These are phyloP conservation scores for Phascolomyces articulosus DNA, from an alignment of 371 early-diverging fungal genomes.

Conservation along the genomic window DNA sequence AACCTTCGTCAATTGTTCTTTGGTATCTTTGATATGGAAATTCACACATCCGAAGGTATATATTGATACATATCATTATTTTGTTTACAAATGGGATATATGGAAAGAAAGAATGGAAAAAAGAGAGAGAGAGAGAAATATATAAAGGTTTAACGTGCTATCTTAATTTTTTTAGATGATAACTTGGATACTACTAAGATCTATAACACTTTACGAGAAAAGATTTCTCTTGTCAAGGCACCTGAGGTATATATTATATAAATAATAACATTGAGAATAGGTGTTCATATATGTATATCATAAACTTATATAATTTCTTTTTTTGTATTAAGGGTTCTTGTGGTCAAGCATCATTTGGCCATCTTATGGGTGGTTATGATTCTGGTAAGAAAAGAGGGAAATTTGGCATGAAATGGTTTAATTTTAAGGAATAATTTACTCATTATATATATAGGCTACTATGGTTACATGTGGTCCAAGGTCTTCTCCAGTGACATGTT, in stretches of 20 bases:
- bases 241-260: constrained; percentile 51
- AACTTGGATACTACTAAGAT: constrained; percentile 56
- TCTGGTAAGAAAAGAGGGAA: no score
- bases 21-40: constrained; percentile 74
- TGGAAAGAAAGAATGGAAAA: no score
- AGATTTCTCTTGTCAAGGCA: constrained; percentile 62
- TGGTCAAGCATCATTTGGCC: constrained; percentile 62
- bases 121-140: no score
- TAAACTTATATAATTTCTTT: not conserved
- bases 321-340: constrained; percentile 33
- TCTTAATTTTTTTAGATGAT: constrained; percentile 43
- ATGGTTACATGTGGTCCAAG: constrained; percentile 76
- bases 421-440: no score
- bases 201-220: constrained; percentile 67
- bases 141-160: no score
- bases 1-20: constrained; percentile 82
- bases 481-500: constrained; percentile 90
- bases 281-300: not conserved
- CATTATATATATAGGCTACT: no score
- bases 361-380: constrained; percentile 88
- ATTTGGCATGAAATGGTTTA: no score
- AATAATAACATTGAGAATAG: no score
- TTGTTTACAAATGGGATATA: no score
- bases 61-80: not conserved
- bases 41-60: constrained; percentile 65